Evolutionary conservation across 2,329 filamentous ascomycete species (phyloP), one percentile per base, ranked within the genome.

Genomic region (Colletotrichum sp.): DNA sequence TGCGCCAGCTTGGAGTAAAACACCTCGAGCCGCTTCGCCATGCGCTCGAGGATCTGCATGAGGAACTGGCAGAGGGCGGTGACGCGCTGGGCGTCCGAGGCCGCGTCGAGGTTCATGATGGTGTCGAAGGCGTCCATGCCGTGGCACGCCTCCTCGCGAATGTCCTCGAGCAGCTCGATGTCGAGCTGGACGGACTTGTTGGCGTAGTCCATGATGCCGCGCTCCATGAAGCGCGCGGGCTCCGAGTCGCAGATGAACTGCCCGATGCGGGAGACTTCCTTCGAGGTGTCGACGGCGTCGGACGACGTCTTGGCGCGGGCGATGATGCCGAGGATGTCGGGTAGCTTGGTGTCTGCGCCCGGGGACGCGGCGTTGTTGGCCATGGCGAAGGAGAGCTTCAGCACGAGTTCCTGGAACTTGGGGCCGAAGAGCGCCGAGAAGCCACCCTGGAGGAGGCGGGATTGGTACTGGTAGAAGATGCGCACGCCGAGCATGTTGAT

Each of bases 51-150:
- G 1, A 88, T 84, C 71, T 89, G 87, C 65, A 91, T 84, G 1
- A 91, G 82, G 78, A 90, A 90, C 0, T 85, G 85, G 2, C 87
- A 83, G 6, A 88, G 76, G 0, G 86, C 85, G 5, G 82, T 80
- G 4, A 88, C 78, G 3, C 86, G 83, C 28, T 86, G 84, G 0
- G 80, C 78, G 24, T 86, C 85, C 1, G 82, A 82, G 8, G 83
- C 79, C 0, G 82, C 81, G n/a, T 86, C 85, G 26, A 86, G 82
- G 26, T 82, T 82, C 78, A 86, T 86, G 32, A 90, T 82, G 26
- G 83, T 85, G 60, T 87, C 88, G 30, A 90, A 90, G 1, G 89
- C 89, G 75, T 91, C 89, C 88, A 91, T 91, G 10, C 89, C 90
- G 26, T 83, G 83, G 67, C 88, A 90, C 0, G 87, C 88, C 77